Conservation (phyloP, 805 yeast species). For the Pichia deserticola region DNA sequence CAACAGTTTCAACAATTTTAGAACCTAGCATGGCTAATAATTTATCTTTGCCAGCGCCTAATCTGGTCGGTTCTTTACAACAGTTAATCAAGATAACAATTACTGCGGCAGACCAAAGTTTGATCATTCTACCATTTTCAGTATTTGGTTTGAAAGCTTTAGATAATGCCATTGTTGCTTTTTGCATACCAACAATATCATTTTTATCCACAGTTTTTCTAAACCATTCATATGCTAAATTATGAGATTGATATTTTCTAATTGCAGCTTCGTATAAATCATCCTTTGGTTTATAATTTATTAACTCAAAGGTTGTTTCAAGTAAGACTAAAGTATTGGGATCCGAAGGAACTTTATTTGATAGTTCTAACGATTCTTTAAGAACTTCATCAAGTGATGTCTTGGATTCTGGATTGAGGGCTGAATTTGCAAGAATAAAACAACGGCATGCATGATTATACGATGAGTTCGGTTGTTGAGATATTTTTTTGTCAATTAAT, state of each 20-base stretch:
- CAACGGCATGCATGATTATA: constrained; percentile 43
- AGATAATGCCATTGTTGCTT: constrained; percentile 40
- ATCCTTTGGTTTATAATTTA: constrained; percentile 32
- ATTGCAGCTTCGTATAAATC: constrained; percentile 51
- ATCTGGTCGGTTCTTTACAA: constrained; percentile 23
- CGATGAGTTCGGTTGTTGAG: constrained; percentile 49
- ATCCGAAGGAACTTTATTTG: constrained; percentile 44
- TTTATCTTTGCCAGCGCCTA: constrained; percentile 37
- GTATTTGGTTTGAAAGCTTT: constrained; percentile 14
- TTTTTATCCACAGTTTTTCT: constrained; percentile 38
- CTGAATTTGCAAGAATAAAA: constrained; percentile 30
- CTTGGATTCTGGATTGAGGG: constrained; percentile 6
- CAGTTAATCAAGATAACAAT: constrained; percentile 34
- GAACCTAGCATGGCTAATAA: constrained; percentile 56
- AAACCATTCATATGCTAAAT: constrained; percentile 51
- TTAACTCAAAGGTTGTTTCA: constrained; percentile 35
- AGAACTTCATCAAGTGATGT: constrained; percentile 24
- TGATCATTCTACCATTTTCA: constrained; percentile 29
- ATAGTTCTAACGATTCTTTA: constrained; percentile 24
- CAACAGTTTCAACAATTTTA: constrained; percentile 39
- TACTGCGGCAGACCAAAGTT: constrained; percentile 51
- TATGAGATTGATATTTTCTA: constrained; percentile 46
- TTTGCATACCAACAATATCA: constrained; percentile 47
- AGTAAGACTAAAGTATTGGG: constrained; percentile 43
- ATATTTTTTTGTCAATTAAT: constrained; percentile 39